Evolutionary conservation across 106 monocot species (phyloP), one percentile per base, ranked within the genome.

Genomic region (Dendrobium nobile): DNA sequence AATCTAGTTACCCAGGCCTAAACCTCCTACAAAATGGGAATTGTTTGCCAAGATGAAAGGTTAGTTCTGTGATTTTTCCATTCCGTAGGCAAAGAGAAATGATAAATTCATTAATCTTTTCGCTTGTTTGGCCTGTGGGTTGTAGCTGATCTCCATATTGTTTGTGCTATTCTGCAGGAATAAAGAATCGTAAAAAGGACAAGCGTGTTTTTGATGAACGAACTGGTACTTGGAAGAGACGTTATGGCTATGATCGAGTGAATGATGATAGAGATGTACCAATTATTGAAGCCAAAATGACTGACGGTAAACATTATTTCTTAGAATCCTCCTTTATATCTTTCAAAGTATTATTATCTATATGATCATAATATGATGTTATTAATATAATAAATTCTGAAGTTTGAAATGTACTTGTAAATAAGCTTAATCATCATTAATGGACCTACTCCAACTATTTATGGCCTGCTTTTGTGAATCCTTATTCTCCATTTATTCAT

Each of bases 1-100:
- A 42, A 84, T 73, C 33, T 90, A 99, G 98, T 83, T 99, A 55
- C 95, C 98, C 31, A 99, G 79, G 83, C 98, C 98, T 24, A 95
- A 91, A 76, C 95, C 92, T 80, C 95, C 90, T 17, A 99, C 98
- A 47, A 99, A 98, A 78, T 99, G 95, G 98, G 98, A 99, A 83
- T 7, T 24, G 41, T 99, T 99, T 85, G 98, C 98, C 58, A 87
- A 95, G 81, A 82, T 77, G 85, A 99, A 99, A 90, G 98, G 98
- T 93, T 47, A 80, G 84, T 79, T 7, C 18, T 61, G 56, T 47
- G 59, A 22, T 54, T 47, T 16, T 76, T 8, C 13, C 76, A 76
- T 76, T 5, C 9, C 0, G 11, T 19, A 3, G 44, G 19, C n/a
- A 44, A 28, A 13, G 7, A 31, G 33, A 70, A 45, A 78, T 54